Base-by-base conservation (phyloP, 768 basidiomycete genomes). In the Tylopilus balloui region DNA sequence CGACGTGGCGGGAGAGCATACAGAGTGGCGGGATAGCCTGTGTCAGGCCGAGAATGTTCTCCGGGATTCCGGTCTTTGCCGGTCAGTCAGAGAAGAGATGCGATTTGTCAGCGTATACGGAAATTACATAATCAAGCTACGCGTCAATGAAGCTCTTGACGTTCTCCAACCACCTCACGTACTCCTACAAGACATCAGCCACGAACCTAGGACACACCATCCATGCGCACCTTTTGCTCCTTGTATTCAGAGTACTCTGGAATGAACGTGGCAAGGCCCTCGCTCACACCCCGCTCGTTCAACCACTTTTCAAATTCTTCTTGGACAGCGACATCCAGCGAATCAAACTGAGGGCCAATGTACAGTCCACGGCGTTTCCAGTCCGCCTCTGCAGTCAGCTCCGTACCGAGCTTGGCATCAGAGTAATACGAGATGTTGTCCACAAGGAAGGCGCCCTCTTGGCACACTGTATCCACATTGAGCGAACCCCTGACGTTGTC, bases 301-400 rank as follows among this genome's bases (percentile, higher is more conserved):
- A 99, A 71, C 78, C 78, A 98, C 63, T 79, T 78, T 63, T 95
- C 91, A 64, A 98, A 92, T 67, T 91, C 88, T 56, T 92, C 86
- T 69, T 98, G 95, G 15, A 99, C 81, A 2, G 70, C 65, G 36
- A 84, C 76, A 62, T 98, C 95, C 37, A 98, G 83, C 41, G 91
- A 88, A 50, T 93, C 90, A 61, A 96, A 98, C 74, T 87, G 83
- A 44, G 94, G 95, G 1, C 95, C 95, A 63, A 95, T 83, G 76
- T 96, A 98, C 55, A 88, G 71, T 2, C 88, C 92, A 17, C 93
- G 80, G 40, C 94, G 82, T 66, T 86, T 88, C 92, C 90, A 97
- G 71, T 97, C 93, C 8, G 88, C 86, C 55, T 98, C 92, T 7
- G 89, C 84, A 12, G 83, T 89, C 58, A 89, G 69, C 7, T 86